These are phyloP conservation scores for Fraxinus paxiana DNA, from an alignment of 305 asterid species.

Conservation along the genomic window DNA sequence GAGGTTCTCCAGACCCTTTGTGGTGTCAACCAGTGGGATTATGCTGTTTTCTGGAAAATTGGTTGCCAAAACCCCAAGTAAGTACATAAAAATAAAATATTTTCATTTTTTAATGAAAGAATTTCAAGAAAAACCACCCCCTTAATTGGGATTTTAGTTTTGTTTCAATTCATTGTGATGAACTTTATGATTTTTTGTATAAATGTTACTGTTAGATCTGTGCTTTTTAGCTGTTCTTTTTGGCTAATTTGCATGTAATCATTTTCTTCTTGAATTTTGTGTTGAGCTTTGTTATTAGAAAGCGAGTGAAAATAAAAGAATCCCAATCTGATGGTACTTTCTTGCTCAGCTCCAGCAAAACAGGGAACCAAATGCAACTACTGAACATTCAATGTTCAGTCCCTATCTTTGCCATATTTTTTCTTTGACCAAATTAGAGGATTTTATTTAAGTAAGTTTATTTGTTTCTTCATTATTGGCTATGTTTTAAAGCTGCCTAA, in stretches of 20 bases:
- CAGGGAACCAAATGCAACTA: conserved; percentile 24
- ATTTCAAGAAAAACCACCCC: neutral
- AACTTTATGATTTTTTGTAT: conserved; percentile 1
- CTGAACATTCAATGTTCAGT: conserved; percentile 24
- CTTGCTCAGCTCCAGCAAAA: conserved; percentile 19
- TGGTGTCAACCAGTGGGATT: conserved; percentile 71
- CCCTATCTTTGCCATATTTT: conserved; percentile 6
- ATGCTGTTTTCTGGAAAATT: conserved; percentile 70
- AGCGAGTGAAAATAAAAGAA: conserved; percentile 19
- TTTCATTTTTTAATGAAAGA: neutral
- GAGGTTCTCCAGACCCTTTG: conserved; percentile 69
- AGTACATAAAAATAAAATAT: conserved; percentile 25
- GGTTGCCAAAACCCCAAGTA: conserved; percentile 68
- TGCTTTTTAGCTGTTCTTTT: conserved; percentile 19
- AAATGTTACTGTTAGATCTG: conserved; percentile 8
- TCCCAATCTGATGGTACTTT: conserved; percentile 17
- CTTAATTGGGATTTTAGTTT: neutral
- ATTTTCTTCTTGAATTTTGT: conserved; percentile 27
- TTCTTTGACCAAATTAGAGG: conserved; percentile 23
- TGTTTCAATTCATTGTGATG: neutral
- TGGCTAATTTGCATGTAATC: conserved; percentile 23
- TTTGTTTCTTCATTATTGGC: neutral
- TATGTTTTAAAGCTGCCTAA: neutral
- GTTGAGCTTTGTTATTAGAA: conserved; percentile 23
- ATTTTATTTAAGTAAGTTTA: neutral